These are phyloP conservation scores for Ambrosia hybrid DNA, from an alignment of 140 eudicot species.

Conservation along the genomic window DNA sequence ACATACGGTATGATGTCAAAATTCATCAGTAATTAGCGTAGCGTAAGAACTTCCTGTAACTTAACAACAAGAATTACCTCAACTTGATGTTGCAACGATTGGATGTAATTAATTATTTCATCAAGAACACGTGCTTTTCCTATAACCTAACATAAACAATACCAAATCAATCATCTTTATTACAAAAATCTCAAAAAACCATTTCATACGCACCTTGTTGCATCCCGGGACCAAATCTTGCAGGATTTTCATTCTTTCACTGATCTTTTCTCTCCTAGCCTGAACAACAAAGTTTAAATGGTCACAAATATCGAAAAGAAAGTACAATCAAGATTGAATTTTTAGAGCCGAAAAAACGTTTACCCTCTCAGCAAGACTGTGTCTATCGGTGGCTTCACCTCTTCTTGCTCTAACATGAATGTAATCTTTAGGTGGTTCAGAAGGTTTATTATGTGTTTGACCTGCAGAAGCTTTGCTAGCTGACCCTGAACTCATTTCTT, in stretches of 20 bases:
- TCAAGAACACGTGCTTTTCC: slow-evolving; percentile 99
- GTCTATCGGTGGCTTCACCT: slow-evolving; percentile 99
- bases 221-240: slow-evolving; percentile 99
- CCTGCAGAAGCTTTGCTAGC: slow-evolving; percentile 43
- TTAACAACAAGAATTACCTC: slow-evolving; percentile 53
- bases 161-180: slow-evolving; percentile 19
- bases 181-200: not conserved
- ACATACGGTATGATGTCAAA: not conserved
- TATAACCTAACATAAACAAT: slow-evolving; percentile 56
- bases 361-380: slow-evolving; percentile 98
- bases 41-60: slow-evolving; percentile 7
- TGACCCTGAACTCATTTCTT: slow-evolving; percentile 54
- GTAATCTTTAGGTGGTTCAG: slow-evolving; percentile 87
- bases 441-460: slow-evolving; percentile 32
- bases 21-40: not conserved
- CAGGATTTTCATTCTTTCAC: slow-evolving; percentile 94
- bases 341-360: slow-evolving; percentile 14
- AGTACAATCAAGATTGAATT: not conserved
- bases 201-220: slow-evolving; percentile 61
- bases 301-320: not conserved
- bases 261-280: slow-evolving; percentile 98
- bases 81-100: slow-evolving; percentile 92
- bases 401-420: slow-evolving; percentile 98
- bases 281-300: slow-evolving; percentile 22
- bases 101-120: slow-evolving; percentile 92